These are phyloP conservation scores for Middelhovenomyces tepae DNA, from an alignment of 805 yeast genomes.

Conservation along the genomic window DNA sequence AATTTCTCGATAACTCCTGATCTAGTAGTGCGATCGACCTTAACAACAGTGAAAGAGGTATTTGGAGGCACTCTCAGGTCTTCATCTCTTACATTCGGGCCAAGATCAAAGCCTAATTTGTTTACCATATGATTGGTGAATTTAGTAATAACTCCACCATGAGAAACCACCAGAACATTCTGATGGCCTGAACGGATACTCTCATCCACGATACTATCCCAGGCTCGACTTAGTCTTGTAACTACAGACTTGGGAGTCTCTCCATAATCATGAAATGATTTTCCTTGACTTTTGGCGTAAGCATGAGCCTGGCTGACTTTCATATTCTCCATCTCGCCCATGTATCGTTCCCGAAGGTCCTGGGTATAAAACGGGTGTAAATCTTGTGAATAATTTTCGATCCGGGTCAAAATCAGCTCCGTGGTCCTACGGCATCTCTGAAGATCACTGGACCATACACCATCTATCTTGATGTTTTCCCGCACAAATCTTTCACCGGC, in stretches of 20 bases:
- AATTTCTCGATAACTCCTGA: constrained; percentile 42
- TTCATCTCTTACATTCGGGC: constrained; percentile 31
- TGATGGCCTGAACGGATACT: constrained; percentile 26
- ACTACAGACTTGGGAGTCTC: constrained; percentile 39
- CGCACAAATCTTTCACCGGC: constrained; percentile 38
- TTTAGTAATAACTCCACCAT: constrained; percentile 71
- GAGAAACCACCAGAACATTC: constrained; percentile 51
- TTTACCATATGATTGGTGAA: constrained; percentile 43
- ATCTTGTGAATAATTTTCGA: constrained; percentile 15
- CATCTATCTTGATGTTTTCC: constrained; percentile 35
- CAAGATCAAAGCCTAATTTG: constrained; percentile 32
- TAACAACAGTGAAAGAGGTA: constrained; percentile 64
- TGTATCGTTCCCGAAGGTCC: constrained; percentile 57
- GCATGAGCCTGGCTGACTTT: constrained; percentile 50
- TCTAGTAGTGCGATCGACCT: constrained; percentile 34
- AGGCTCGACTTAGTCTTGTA: constrained; percentile 38
- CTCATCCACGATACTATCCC: constrained; percentile 35
- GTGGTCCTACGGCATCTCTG: constrained; percentile 41
- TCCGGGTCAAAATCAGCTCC: constrained; percentile 30
- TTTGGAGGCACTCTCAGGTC: constrained; percentile 57
- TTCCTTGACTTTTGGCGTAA: constrained; percentile 45
- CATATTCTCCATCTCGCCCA: constrained; percentile 81
- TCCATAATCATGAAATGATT: constrained; percentile 54
- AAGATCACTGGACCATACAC: constrained; percentile 44
- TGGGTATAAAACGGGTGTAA: constrained; percentile 23